Percentiles rank a stretch among this genome's conserved stretches.
Conservation (phyloP, 202 grass and related monocot species). For the Schoenoplectus tabernaemontani region DNA sequence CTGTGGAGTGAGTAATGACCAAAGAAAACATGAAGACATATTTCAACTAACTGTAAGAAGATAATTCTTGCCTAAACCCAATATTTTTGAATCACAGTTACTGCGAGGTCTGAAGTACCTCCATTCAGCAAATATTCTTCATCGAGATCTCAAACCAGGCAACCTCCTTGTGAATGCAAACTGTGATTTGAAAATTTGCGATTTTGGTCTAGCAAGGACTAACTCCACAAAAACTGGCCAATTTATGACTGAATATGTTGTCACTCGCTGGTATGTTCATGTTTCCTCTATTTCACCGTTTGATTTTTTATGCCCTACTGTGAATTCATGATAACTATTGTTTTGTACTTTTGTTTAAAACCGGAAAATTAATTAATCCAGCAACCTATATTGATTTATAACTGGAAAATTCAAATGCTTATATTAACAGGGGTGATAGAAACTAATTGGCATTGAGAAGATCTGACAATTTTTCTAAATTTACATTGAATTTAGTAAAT, state of each 20-base stretch:
- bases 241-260: slow-evolving; percentile 60
- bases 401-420: neutral
- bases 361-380: too few species aligned
- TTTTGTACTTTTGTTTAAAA: too few species aligned
- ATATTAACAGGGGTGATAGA: neutral
- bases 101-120: slow-evolving; percentile 88
- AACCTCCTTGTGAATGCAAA: slow-evolving; percentile 91
- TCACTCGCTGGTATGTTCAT: neutral
- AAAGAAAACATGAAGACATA: neutral
- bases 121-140: slow-evolving; percentile 86
- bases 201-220: slow-evolving; percentile 78
- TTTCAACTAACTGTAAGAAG: neutral
- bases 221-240: slow-evolving; percentile 51
- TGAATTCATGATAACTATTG: neutral
- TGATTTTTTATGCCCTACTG: neutral
- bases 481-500: neutral
- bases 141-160: slow-evolving; percentile 81
- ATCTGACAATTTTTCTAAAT: neutral
- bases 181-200: slow-evolving; percentile 86
- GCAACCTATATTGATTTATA: too few species aligned
- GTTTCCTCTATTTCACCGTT: neutral
- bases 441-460: neutral
- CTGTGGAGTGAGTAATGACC: neutral
- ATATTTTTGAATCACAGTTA: slow-evolving; percentile 40
- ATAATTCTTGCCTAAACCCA: neutral